Conservation (phyloP, 2,329 filamentous ascomycete species). For the Fusarium solani-melongenae region DNA sequence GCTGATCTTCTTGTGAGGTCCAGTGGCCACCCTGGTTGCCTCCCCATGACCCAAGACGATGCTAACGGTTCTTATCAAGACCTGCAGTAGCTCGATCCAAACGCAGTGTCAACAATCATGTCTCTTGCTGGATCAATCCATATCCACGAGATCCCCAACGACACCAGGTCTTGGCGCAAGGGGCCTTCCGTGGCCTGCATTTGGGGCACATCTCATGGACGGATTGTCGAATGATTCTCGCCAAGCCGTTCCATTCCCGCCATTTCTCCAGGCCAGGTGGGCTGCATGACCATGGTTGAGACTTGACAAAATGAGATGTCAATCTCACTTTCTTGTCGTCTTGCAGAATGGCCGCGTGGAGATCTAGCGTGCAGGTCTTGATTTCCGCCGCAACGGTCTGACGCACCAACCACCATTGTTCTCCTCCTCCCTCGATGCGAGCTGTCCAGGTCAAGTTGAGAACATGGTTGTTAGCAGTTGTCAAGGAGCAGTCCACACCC, state of each 20-base stretch:
- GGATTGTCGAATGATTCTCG: constrained; percentile 13
- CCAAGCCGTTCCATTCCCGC: constrained; percentile 2
- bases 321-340: constrained; percentile 3
- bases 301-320: constrained; percentile 4
- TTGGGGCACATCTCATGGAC: neutral
- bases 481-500: neutral
- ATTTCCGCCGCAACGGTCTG: constrained; percentile 28
- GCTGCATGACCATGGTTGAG: constrained; percentile 16
- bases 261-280: neutral
- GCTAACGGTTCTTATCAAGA: constrained; percentile 38
- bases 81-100: constrained; percentile 37
- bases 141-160: neutral
- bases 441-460: neutral
- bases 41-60: constrained; percentile 20
- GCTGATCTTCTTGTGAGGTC: neutral
- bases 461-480: neutral
- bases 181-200: neutral
- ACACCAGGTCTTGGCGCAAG: neutral
- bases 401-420: constrained; percentile 12
- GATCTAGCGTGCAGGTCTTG: constrained; percentile 32
- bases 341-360: constrained; percentile 30
- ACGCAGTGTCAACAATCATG: constrained; percentile 19
- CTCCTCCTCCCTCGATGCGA: neutral
- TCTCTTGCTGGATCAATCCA: neutral
- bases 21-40: neutral